Evolutionary conservation across 192 early-diverging fungal genomes (phyloP).

Genomic region (Rhizophlyctis rosea): DNA sequence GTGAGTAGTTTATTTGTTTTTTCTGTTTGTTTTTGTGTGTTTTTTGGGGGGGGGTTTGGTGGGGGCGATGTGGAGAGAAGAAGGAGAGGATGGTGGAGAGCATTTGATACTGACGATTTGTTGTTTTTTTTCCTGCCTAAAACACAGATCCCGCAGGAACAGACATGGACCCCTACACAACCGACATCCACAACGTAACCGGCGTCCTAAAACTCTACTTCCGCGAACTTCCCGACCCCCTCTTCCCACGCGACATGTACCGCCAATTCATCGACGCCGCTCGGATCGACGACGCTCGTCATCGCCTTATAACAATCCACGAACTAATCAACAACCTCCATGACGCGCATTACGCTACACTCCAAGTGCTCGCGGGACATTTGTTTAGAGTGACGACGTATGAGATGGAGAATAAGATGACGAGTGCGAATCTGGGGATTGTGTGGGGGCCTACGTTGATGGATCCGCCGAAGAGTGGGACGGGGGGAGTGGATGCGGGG

Average conservation of each 20-base stretch:
- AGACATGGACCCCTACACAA: slow-evolving; percentile 59
- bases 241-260: slow-evolving; percentile 70
- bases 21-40: not conserved
- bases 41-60: not conserved
- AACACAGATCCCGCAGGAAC: too few species aligned
- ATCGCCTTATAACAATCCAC: slow-evolving; percentile 66
- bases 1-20: slow-evolving; percentile 41
- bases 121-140: too few species aligned
- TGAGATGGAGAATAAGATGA: slow-evolving; percentile 85
- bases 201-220: slow-evolving; percentile 92
- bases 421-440: slow-evolving; percentile 77
- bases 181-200: slow-evolving; percentile 81
- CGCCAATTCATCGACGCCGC: slow-evolving; percentile 68
- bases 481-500: slow-evolving; percentile 26
- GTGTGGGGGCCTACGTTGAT: slow-evolving; percentile 93
- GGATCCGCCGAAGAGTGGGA: slow-evolving; percentile 33
- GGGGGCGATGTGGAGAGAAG: not conserved
- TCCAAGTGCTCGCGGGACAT: slow-evolving; percentile 77
- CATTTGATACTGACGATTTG: too few species aligned
- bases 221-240: slow-evolving; percentile 87
- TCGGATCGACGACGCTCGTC: slow-evolving; percentile 61
- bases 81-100: not conserved
- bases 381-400: slow-evolving; percentile 74
- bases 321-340: slow-evolving; percentile 72
- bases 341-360: slow-evolving; percentile 79